Conservation (phyloP, 2,329 filamentous ascomycete genomes). For the Geoglossum cookeanum region DNA sequence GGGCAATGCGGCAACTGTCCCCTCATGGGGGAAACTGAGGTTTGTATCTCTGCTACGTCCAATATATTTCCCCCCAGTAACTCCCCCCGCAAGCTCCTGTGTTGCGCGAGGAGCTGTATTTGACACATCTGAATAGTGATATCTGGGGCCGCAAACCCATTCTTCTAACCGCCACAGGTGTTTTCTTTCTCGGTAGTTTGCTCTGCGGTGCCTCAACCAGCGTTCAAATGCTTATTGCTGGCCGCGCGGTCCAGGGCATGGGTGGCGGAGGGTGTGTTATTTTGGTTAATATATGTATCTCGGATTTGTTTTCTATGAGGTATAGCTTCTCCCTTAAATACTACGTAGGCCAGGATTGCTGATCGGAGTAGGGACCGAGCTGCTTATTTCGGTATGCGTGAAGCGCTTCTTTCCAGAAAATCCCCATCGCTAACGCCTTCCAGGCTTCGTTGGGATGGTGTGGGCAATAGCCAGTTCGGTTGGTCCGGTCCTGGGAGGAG, state of each 20-base stretch:
- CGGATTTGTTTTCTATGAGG: constrained; percentile 42
- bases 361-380: constrained; percentile 21
- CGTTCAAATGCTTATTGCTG: constrained; percentile 42
- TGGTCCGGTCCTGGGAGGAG: constrained; percentile 42
- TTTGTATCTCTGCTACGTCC: neutral
- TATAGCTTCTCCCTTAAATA: constrained; percentile 13
- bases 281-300: constrained; percentile 44
- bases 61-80: neutral
- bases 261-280: constrained; percentile 44
- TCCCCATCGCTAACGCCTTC: neutral
- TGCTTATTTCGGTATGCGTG: constrained; percentile 21
- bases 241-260: constrained; percentile 41
- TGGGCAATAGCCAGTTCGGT: constrained; percentile 42
- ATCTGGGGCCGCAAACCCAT: constrained; percentile 48
- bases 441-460: constrained; percentile 36
- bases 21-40: constrained; percentile 41
- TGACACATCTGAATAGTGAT: constrained; percentile 22
- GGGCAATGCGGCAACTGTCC: constrained; percentile 22
- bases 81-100: too few relatives aligned
- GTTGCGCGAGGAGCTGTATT: neutral
- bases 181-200: constrained; percentile 43
- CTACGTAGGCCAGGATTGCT: neutral
- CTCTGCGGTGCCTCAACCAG: constrained; percentile 38
- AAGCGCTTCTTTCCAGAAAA: constrained; percentile 28
- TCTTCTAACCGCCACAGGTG: constrained; percentile 36